Base-by-base conservation (phyloP, 305 asterid species). In the Fraxinus velutina region DNA sequence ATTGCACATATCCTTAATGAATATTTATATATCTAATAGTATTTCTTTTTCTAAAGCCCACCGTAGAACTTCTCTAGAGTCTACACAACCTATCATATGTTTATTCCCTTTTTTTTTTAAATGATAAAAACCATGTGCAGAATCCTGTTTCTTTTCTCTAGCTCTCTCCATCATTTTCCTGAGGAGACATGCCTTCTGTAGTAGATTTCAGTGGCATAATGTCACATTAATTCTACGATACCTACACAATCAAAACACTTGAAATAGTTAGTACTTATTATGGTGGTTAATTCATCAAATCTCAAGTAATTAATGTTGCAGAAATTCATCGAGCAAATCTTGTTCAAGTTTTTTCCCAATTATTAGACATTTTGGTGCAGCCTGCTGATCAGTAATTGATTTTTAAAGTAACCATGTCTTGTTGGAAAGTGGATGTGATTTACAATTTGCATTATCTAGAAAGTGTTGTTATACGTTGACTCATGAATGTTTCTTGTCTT, bases 381-480 rank as follows among this genome's bases (percentile, higher is more conserved):
- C 73, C 15, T 68, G 36, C 42, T 15, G 21, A 2, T 32, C 21
- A 30, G n/a, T 52, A 0, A 19, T n/a, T 30, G 60, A 32, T 71
- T 68, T 66, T 66, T 42, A n/a, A 42, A 9, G 15, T 17, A n/a
- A 79, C n/a, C 37, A 6, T 64, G 60, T 68, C 72, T 76, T 47
- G 62, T 84, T 81, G 68, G 80, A 5, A 21, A 62, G 32, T 72
- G 75, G 42, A 27, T 57, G 36, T 19, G 12, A 73, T 64, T 4
- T 30, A 21, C 9, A 21, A 8, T 75, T 66, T 52, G 62, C 34
- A 47, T 71, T 44, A 27, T 5, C 71, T 77, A 76, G 55, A 2
- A n/a, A 24, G 29, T 34, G 62, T 76, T 57, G 55, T 71, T 15
- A 80, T 13, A 32, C 1, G 21, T 36, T 60, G 34, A 8, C 81